phyloP scores from a whole-genome alignment of 768 basidiomycete genomes.

The Agaricus sinodeliciosus region DNA sequence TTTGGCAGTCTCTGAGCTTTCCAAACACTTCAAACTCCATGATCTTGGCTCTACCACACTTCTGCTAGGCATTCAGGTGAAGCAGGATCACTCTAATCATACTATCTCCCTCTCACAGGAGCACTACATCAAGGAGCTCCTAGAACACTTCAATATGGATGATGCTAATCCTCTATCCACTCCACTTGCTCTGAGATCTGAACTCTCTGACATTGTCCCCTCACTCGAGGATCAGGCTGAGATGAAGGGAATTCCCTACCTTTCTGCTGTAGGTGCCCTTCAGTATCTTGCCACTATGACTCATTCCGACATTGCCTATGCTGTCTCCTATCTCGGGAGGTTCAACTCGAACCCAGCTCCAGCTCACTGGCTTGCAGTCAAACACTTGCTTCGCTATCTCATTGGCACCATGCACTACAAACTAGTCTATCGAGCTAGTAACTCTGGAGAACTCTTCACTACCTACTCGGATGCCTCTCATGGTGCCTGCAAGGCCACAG shows the following conservation, averaged over 20 bases:
- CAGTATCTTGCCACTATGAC: constrained; percentile 9
- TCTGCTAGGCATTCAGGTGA: constrained; percentile 20
- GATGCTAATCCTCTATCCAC: constrained; percentile 17
- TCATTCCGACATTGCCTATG: constrained; percentile 20
- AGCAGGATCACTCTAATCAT: constrained; percentile 9
- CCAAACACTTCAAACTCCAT: constrained; percentile 11
- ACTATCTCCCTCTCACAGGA: constrained; percentile 19
- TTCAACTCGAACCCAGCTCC: background rate
- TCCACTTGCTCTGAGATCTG: constrained; percentile 13
- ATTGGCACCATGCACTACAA: constrained; percentile 11
- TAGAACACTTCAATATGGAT: constrained; percentile 16
- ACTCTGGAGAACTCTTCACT: constrained; percentile 4
- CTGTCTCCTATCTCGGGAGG: constrained; percentile 29
- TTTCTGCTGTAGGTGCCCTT: background rate
- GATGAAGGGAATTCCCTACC: background rate
- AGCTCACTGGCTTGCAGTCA: background rate
- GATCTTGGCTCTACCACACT: constrained; percentile 12
- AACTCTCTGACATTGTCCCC: constrained; percentile 7
- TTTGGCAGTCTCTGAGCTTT: constrained; percentile 9
- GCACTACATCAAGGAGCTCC: constrained; percentile 17
- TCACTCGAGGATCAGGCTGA: background rate
- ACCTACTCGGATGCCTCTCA: constrained; percentile 14
- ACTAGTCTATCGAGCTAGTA: constrained; percentile 3
- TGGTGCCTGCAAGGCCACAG: constrained; percentile 9
- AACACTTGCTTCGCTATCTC: constrained; percentile 3